Evolutionary conservation across 306 rosid genomes (phyloP), one percentile per base, ranked within the genome.

Genomic region (Trifolium fragiferum): DNA sequence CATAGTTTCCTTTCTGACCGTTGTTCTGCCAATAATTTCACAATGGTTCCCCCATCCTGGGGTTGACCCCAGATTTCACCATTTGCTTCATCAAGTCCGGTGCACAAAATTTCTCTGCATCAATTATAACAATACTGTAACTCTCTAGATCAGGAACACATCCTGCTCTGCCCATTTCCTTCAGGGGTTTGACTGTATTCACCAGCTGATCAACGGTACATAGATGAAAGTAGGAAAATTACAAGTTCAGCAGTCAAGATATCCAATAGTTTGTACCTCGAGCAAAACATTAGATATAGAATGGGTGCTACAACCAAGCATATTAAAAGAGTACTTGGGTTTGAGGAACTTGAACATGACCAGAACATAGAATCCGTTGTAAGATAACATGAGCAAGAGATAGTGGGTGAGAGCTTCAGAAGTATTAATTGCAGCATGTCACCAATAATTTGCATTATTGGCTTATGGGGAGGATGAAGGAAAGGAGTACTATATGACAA

Each of bases 271-370:
- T 58, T 72, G 80, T 88, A 83, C 87, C 71, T 83, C 85, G 47
- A 50, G 69, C 43, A 87, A 72, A 76, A 80, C 76, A 50, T 50
- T 60, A 33, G 79, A 75, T 10, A 83, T 79, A 20, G 83, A 57
- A 23, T 7, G n/a, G 85, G 18, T 58, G 76, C 64, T 68, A 59
- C 77, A 89, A 76, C 90, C 91, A 91, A 21, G 83, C 79, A 41
- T 87, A 87, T n/a, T 88, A 84, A 53, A 90, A 92, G 72, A 82
- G 87, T 70, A 84, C 75, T 59, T 64, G 80, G 61, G 87, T 86
- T 82, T 86, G 90, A 16, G 89, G 84, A 70, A 78, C 37, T 20
- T 89, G 88, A 66, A 76, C 58, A 62, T 83, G 87, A 61, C 90
- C 92, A 43, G 89, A 83, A 71, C 73, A 68, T 62, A 86, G 90